Conservation (phyloP, 495 filamentous ascomycete genomes). For the Xanthoparmelia taractica region DNA sequence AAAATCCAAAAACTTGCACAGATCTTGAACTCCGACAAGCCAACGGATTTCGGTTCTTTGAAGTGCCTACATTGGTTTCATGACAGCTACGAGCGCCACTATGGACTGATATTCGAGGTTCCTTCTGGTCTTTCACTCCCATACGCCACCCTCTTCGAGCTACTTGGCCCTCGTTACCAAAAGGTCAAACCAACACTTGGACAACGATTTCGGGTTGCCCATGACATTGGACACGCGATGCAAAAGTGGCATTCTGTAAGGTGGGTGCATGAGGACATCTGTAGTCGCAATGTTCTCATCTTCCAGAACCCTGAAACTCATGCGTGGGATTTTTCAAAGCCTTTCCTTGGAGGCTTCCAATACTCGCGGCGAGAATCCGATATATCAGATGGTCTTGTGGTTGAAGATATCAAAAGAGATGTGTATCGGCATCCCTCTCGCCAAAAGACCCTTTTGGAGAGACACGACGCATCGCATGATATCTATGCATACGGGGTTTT, state of each 20-base stretch:
- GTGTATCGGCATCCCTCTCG: conserved; percentile 1
- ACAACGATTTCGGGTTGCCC: conserved; percentile 1
- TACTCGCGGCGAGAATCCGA: neutral
- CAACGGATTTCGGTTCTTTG: neutral
- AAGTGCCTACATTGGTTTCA: conserved; percentile 4
- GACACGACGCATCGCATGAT: neutral
- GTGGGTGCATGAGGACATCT: conserved; percentile 1
- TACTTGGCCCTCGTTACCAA: neutral
- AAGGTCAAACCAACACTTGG: neutral
- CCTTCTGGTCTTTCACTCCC: conserved; percentile 2
- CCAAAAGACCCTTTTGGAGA: neutral
- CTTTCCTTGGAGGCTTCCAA: neutral
- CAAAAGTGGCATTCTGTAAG: conserved; percentile 4
- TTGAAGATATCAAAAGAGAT: neutral
- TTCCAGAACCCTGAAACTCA: neutral
- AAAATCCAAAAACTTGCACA: conserved; percentile 2
- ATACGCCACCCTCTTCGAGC: neutral
- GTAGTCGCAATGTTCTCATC: conserved; percentile 2
- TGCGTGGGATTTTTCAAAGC: neutral
- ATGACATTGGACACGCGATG: neutral
- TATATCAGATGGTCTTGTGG: neutral
- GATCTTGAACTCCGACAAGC: neutral
- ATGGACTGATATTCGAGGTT: neutral
- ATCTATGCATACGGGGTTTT: conserved; percentile 1
- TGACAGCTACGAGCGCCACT: conserved; percentile 1